Evolutionary conservation across 805 yeast species (phyloP).

Genomic region (Saccharomycopsis sp.): DNA sequence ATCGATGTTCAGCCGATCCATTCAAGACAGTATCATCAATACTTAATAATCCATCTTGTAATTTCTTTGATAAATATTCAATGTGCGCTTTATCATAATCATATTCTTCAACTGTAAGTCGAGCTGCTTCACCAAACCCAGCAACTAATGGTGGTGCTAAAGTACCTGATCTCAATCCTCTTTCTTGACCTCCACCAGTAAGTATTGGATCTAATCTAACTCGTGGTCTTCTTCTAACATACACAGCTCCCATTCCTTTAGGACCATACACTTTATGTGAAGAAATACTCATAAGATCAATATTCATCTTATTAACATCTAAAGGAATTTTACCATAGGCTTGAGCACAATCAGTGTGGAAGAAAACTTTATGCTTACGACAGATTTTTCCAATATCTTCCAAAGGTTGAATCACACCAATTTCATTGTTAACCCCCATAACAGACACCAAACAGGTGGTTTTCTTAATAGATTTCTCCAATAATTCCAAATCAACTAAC

Average conservation of each 20-base stretch:
- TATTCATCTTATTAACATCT: slow-evolving; percentile 89
- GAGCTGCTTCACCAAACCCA: slow-evolving; percentile 97
- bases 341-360: slow-evolving; percentile 98
- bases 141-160: slow-evolving; percentile 93
- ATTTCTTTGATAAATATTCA: slow-evolving; percentile 59
- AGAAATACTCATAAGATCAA: slow-evolving; percentile 87
- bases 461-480: slow-evolving; percentile 78
- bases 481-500: slow-evolving; percentile 64
- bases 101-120: slow-evolving; percentile 69
- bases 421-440: slow-evolving; percentile 98
- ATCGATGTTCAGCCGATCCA: slow-evolving; percentile 70
- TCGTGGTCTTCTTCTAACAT: slow-evolving; percentile 95
- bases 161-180: slow-evolving; percentile 96
- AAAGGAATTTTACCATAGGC: slow-evolving; percentile 91
- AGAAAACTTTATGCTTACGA: slow-evolving; percentile 79
- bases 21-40: slow-evolving; percentile 87
- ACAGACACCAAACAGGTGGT: slow-evolving; percentile 87
- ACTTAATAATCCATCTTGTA: slow-evolving; percentile 63
- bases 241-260: slow-evolving; percentile 94
- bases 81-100: slow-evolving; percentile 70
- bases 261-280: slow-evolving; percentile 98
- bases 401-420: slow-evolving; percentile 94
- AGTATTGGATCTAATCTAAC: slow-evolving; percentile 93
- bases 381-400: slow-evolving; percentile 90
- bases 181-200: slow-evolving; percentile 98